Evolutionary conservation across 805 yeast genomes (phyloP), one percentile per base, ranked within the genome.

Genomic region (Dipodascus albidus): DNA sequence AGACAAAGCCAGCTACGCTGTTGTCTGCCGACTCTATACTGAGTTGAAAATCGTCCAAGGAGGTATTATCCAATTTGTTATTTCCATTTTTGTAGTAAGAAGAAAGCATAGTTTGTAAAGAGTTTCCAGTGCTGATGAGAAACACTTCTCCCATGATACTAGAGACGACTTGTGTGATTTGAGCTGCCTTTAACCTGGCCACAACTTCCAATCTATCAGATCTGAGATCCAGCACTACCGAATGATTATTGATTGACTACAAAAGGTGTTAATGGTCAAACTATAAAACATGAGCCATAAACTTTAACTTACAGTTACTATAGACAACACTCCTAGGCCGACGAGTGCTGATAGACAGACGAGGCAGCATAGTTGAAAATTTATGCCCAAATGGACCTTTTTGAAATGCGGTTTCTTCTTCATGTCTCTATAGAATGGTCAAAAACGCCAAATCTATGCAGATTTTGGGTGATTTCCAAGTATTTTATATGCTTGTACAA

Each of bases 111-210:
- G 67, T 60, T 55, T 81, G 82, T 8, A 87, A 62, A 1, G 81
- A 66, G 52, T 79, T 83, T 57, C 82, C 74, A 1, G 79, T 70
- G 1, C 84, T 71, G 6, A 87, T 68, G 71, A 83, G 79, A 52
- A 77, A 74, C 2, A 82, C 75, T 64, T 87, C 95, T 61, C 82
- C 87, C 64, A 80, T 80, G 38, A 80, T 69, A 55, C 73, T 75
- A 54, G 78, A 77, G 53, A 85, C 68, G 47, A 79, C 77, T 66
- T 87, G 96, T 54, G 76, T 75, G 22, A 87, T 73, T 65, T 88
- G 96, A 0, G 89, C 78, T 0, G 89, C 79, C 65, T 87, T 87
- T 54, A 88, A 70, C 64, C 86, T 87, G 2, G 96, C 85, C 20
- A 87, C 85, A 44, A 86, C 87, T 59, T 77, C 79, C 21, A 88